A percentile compares a stretch with the other conserved stretches of the same genome.
phyloP scores from a whole-genome alignment of 148 eudicot genomes.

The Vaccinium corymbosum region DNA sequence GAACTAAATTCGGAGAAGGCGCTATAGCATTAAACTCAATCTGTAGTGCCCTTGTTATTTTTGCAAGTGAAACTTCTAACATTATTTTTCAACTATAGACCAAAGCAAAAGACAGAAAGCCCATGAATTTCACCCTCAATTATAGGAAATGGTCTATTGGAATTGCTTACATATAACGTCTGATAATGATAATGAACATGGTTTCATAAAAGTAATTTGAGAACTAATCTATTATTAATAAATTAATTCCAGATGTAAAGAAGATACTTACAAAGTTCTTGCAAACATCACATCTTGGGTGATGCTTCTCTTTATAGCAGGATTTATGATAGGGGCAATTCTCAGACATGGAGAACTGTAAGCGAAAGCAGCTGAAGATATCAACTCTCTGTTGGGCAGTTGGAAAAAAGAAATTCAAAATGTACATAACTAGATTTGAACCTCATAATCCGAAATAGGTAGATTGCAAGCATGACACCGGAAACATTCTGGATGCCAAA shows the following conservation, averaged over 20 bases:
- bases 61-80: neutral
- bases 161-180: neutral
- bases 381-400: neutral
- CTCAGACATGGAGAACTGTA: constrained; percentile 79
- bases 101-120: neutral
- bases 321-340: constrained; percentile 82
- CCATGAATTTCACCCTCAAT: neutral
- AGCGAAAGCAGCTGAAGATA: constrained; percentile 8
- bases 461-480: constrained; percentile 70
- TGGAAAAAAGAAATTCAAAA: neutral
- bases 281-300: constrained; percentile 96
- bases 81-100: neutral
- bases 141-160: neutral
- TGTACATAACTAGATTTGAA: constrained; percentile 18
- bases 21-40: neutral
- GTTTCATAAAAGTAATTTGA: neutral
- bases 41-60: neutral
- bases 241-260: neutral
- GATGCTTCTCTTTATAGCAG: constrained; percentile 83
- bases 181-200: neutral
- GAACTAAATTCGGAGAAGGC: neutral
- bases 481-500: constrained; percentile 98
- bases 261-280: constrained; percentile 56
- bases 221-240: neutral
- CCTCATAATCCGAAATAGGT: constrained; percentile 94